These are phyloP conservation scores for Heliocybe sulcata DNA, from an alignment of 1,284 basidiomycete species.

Conservation along the genomic window DNA sequence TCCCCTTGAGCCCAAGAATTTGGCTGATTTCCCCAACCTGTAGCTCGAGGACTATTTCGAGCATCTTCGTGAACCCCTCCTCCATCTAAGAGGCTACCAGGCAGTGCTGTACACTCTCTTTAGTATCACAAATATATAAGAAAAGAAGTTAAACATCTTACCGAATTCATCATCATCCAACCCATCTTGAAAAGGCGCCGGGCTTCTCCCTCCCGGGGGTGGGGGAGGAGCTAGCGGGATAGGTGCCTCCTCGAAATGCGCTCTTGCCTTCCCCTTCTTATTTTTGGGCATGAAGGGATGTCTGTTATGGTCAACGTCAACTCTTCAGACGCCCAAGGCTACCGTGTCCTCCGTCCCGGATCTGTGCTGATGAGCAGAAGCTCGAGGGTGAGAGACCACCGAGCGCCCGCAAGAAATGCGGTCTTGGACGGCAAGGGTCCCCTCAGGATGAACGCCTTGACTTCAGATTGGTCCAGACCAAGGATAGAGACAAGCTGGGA, in stretches of 20 bases:
- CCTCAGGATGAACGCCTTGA: too few relatives aligned
- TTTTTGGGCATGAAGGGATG: not conserved
- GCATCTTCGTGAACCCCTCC: not conserved
- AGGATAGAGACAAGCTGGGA: not conserved
- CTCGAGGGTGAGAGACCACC: too few relatives aligned
- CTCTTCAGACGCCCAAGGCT: too few relatives aligned
- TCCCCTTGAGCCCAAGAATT: not conserved
- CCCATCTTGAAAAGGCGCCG: too few relatives aligned
- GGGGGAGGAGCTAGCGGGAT: not conserved
- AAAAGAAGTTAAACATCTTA: too few relatives aligned
- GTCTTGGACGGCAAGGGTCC: too few relatives aligned
- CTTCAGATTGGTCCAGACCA: too few relatives aligned
- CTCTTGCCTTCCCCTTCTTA: not conserved
- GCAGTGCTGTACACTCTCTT: not conserved
- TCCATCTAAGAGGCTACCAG: not conserved
- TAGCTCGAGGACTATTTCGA: not conserved
- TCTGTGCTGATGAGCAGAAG: too few relatives aligned
- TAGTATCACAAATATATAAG: not conserved
- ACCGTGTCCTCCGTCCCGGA: too few relatives aligned
- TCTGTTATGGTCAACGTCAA: too few relatives aligned
- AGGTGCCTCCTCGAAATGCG: not conserved
- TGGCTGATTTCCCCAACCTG: not conserved
- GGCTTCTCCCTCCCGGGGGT: not conserved
- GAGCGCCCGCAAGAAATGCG: too few relatives aligned
- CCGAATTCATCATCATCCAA: not conserved